Evolutionary conservation across 2,329 filamentous ascomycete genomes (phyloP).

Genomic region (Didymella pinodella): DNA sequence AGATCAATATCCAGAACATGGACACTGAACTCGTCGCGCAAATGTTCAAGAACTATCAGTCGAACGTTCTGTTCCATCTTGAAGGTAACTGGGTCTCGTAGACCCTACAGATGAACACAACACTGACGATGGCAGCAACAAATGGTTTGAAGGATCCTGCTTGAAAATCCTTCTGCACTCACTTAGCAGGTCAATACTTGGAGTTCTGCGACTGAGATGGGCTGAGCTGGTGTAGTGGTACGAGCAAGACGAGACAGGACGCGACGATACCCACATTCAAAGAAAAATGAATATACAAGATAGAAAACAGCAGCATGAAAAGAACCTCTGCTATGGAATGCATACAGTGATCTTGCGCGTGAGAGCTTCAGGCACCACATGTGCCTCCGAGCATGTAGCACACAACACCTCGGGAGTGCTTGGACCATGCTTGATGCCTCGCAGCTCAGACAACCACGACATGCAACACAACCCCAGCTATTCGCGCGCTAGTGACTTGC

Average conservation of each 20-base stretch:
- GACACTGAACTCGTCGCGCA: conserved; percentile 97
- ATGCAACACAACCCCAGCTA: conserved; percentile 27
- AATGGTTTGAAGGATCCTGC: conserved; percentile 82
- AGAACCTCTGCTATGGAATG: not conserved
- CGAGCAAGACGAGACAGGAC: not conserved
- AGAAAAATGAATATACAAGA: not conserved
- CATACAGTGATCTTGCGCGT: not conserved
- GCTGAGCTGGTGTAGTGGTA: not conserved
- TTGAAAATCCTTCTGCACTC: conserved; percentile 48
- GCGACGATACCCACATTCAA: conserved; percentile 14
- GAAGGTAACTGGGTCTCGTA: conserved; percentile 70
- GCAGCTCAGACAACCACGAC: conserved; percentile 31
- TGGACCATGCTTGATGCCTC: conserved; percentile 25
- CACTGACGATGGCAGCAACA: conserved; percentile 66
- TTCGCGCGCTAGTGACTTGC: conserved; percentile 28
- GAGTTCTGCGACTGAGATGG: not conserved
- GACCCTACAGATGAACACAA: not conserved
- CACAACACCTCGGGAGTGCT: conserved; percentile 28
- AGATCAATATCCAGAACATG: conserved; percentile 99
- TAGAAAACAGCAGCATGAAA: not conserved
- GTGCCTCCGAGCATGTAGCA: not conserved
- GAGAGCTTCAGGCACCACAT: not conserved
- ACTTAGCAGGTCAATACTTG: not conserved
- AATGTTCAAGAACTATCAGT: conserved; percentile 99
- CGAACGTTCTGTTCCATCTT: conserved; percentile 94